Percentiles rank a stretch among this genome's conserved stretches.
phyloP scores from a whole-genome alignment of 352 stramenopile species.

The Phytophthora sp. region DNA sequence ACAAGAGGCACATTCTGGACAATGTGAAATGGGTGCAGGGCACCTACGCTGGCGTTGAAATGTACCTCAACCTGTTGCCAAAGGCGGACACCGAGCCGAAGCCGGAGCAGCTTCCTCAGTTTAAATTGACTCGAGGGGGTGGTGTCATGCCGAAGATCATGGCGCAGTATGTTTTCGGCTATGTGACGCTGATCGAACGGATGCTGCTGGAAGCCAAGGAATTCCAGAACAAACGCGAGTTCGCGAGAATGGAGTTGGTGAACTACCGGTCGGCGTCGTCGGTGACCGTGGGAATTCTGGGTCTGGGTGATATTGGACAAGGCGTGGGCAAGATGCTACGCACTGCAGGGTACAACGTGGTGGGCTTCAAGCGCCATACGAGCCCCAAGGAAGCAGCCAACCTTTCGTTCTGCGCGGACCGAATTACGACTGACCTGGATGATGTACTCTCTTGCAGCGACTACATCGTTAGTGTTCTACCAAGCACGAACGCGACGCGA shows the following conservation, averaged over 20 bases:
- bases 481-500: constrained; percentile 67
- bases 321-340: constrained; percentile 50
- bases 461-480: constrained; percentile 82
- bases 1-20: constrained; percentile 34
- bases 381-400: constrained; percentile 1
- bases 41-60: constrained; percentile 60
- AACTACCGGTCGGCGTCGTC: constrained; percentile 48
- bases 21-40: constrained; percentile 59
- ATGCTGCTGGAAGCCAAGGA: constrained; percentile 51
- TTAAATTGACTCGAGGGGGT: constrained; percentile 51
- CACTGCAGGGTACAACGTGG: constrained; percentile 52
- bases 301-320: constrained; percentile 59
- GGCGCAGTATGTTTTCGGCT: constrained; percentile 65
- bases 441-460: constrained; percentile 52
- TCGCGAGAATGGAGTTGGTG: constrained; percentile 33
- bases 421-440: constrained; percentile 48
- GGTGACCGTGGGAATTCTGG: constrained; percentile 50
- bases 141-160: constrained; percentile 53
- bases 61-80: constrained; percentile 42
- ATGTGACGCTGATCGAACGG: constrained; percentile 49
- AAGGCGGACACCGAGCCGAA: not conserved
- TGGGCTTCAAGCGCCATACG: constrained; percentile 65
- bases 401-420: constrained; percentile 26
- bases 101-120: constrained; percentile 10
- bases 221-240: constrained; percentile 41